Evolutionary conservation across 257 asterid species (phyloP).

Genomic region (Verbena officinalis): DNA sequence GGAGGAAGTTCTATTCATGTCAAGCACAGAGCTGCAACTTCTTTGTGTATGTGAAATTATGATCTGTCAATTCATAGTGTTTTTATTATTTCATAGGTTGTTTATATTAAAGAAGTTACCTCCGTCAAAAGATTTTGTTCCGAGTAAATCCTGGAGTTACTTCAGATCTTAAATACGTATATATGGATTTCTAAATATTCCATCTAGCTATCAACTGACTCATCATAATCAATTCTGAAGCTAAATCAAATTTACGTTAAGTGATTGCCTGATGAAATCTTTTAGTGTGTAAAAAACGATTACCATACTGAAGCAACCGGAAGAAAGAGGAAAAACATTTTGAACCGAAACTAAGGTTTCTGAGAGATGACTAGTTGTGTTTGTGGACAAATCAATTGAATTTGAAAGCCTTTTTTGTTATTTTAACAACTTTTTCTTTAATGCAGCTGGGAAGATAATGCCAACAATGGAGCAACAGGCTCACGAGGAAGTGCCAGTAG

Average conservation of each 20-base stretch:
- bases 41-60: conserved; percentile 69
- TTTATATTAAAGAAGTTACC: conserved; percentile 15
- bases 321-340: background rate
- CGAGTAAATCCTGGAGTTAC: background rate
- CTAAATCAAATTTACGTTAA: background rate
- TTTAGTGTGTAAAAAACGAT: background rate
- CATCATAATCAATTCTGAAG: conserved; percentile 11
- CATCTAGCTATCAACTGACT: conserved; percentile 13
- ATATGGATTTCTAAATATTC: too few relatives aligned
- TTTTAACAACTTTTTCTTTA: conserved; percentile 21
- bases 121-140: conserved; percentile 11
- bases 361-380: background rate
- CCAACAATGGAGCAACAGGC: conserved; percentile 47
- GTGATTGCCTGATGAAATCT: background rate
- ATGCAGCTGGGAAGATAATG: conserved; percentile 85
- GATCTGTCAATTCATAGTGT: conserved; percentile 21
- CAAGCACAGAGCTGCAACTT: conserved; percentile 79
- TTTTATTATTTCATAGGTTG: conserved; percentile 5
- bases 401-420: background rate
- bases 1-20: conserved; percentile 94
- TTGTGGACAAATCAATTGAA: background rate
- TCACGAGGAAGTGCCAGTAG: conserved; percentile 45
- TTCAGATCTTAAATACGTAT: too few relatives aligned
- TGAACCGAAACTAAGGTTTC: background rate
- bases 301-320: conserved; percentile 15